phyloP scores from a whole-genome alignment of 2,329 filamentous ascomycete genomes.

The Penicillium occitanis region DNA sequence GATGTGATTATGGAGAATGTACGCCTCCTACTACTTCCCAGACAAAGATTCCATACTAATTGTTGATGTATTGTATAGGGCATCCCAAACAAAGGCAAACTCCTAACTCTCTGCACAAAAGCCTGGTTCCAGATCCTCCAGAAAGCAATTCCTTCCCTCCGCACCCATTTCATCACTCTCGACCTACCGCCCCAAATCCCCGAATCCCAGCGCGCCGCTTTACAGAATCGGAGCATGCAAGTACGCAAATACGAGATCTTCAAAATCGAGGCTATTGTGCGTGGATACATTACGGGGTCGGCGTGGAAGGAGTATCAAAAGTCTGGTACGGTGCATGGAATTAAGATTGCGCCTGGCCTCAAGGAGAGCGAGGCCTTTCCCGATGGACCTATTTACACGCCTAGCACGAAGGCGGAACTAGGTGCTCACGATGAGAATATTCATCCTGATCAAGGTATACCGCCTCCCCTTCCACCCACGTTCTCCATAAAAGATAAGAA shows the following conservation, averaged over 20 bases:
- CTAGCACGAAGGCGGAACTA: slow-evolving; percentile 78
- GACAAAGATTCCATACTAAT: background rate
- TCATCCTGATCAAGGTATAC: slow-evolving; percentile 62
- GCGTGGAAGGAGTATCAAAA: slow-evolving; percentile 78
- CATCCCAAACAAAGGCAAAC: slow-evolving; percentile 65
- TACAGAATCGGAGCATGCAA: slow-evolving; percentile 71
- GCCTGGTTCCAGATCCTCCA: slow-evolving; percentile 67
- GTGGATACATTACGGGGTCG: slow-evolving; percentile 83
- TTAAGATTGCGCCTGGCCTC: slow-evolving; percentile 66
- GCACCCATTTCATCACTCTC: slow-evolving; percentile 63
- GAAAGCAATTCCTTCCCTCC: slow-evolving; percentile 56
- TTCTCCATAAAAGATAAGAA: background rate
- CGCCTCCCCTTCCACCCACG: slow-evolving; percentile 20
- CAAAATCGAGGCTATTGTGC: slow-evolving; percentile 80
- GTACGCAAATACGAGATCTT: slow-evolving; percentile 73
- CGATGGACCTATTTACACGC: slow-evolving; percentile 70
- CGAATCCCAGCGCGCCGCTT: slow-evolving; percentile 50
- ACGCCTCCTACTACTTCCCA: slow-evolving; percentile 23
- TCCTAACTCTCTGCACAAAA: slow-evolving; percentile 66
- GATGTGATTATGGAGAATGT: slow-evolving; percentile 84
- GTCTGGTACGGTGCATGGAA: slow-evolving; percentile 76
- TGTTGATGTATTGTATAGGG: slow-evolving; percentile 48
- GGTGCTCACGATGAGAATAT: slow-evolving; percentile 88
- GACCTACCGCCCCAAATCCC: slow-evolving; percentile 55
- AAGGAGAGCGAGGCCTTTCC: slow-evolving; percentile 68